Percentiles rank a stretch among this genome's conserved stretches.
phyloP scores from a whole-genome alignment of 1,284 basidiomycete genomes.

The Apiotrichum akiyoshidainum region DNA sequence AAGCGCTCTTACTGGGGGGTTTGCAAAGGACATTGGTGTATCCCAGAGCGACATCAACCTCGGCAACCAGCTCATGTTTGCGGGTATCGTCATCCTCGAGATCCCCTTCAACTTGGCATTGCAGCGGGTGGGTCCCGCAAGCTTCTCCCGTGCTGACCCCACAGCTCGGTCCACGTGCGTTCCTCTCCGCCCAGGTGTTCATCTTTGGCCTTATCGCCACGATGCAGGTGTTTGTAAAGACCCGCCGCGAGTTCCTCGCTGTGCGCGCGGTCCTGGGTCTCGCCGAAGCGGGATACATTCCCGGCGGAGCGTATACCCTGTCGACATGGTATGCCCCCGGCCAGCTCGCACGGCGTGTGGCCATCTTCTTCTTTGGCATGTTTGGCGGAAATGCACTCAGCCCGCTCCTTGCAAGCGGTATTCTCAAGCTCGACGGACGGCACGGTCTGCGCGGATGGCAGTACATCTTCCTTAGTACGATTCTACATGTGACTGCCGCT shows the following conservation, averaged over 20 bases:
- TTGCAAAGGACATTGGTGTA: constrained; percentile 27
- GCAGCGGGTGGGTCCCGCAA: constrained; percentile 14
- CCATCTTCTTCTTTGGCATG: constrained; percentile 52
- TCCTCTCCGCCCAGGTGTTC: constrained; percentile 32
- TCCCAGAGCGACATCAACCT: constrained; percentile 39
- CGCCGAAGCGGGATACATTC: constrained; percentile 44
- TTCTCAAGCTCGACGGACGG: constrained; percentile 34
- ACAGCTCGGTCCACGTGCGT: constrained; percentile 22
- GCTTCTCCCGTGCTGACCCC: constrained; percentile 30
- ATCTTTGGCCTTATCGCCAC: constrained; percentile 13
- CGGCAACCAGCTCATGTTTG: constrained; percentile 33
- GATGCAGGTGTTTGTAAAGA: neutral
- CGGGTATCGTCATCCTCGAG: constrained; percentile 42
- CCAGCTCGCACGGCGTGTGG: constrained; percentile 50
- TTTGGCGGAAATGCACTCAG: constrained; percentile 40
- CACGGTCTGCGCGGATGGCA: constrained; percentile 30
- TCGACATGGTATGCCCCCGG: constrained; percentile 48
- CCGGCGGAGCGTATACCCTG: constrained; percentile 41
- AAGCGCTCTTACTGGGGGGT: constrained; percentile 22
- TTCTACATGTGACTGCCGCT: neutral
- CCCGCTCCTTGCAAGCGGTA: constrained; percentile 43
- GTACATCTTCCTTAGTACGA: constrained; percentile 30
- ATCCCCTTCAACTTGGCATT: constrained; percentile 36
- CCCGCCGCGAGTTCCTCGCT: neutral
- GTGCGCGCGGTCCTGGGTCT: constrained; percentile 47